A percentile compares a stretch with the other conserved stretches of the same genome.
Conservation (phyloP, 805 yeast species). For the Candida michaelii region DNA sequence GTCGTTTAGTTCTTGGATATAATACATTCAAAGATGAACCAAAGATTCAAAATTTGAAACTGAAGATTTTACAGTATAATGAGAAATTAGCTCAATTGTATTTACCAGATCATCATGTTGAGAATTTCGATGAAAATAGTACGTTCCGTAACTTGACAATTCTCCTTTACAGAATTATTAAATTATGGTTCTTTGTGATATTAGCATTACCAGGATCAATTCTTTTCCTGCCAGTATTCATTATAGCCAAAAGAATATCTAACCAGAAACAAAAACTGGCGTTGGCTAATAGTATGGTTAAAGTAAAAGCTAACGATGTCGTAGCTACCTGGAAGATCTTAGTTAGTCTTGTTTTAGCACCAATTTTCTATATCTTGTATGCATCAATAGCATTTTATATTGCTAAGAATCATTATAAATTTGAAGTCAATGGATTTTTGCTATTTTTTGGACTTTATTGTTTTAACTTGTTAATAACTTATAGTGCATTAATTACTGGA, state of each 20-base stretch:
- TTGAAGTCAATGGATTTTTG: not conserved
- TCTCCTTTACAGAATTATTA: conserved; percentile 55
- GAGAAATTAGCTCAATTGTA: conserved; percentile 47
- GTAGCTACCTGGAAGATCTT: conserved; percentile 96
- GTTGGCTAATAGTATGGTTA: conserved; percentile 82
- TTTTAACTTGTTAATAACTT: conserved; percentile 72
- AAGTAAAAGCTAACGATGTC: conserved; percentile 89
- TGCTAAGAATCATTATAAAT: conserved; percentile 15
- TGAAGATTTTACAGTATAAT: conserved; percentile 70
- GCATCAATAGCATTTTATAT: conserved; percentile 45
- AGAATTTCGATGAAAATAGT: conserved; percentile 50
- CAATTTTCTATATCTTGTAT: conserved; percentile 78
- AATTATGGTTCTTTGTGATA: conserved; percentile 54
- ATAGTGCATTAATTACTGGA: conserved; percentile 88
- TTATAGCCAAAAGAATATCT: conserved; percentile 74
- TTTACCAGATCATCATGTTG: conserved; percentile 61
- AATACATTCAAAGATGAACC: conserved; percentile 71
- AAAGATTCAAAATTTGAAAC: conserved; percentile 56
- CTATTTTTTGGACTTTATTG: conserved; percentile 51
- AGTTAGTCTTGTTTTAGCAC: conserved; percentile 86
- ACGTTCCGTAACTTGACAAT: conserved; percentile 50
- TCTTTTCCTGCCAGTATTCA: conserved; percentile 84
- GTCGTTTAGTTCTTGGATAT: conserved; percentile 83
- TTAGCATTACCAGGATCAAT: conserved; percentile 86
- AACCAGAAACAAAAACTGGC: conserved; percentile 73